Evolutionary conservation across 148 eudicot species (phyloP), one percentile per base, ranked within the genome.

Genomic region (Heliosperma pusillum): DNA sequence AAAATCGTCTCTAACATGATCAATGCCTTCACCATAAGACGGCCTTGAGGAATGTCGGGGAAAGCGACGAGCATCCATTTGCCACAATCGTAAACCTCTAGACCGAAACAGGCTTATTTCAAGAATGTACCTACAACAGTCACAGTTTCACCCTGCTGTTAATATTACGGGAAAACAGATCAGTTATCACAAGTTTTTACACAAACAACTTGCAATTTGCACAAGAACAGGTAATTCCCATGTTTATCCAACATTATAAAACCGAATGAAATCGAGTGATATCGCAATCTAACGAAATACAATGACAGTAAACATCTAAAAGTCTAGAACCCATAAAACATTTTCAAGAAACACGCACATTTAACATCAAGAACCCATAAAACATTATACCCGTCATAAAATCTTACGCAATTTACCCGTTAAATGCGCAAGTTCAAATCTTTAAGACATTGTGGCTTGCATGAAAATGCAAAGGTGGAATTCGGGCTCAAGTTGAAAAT

Each of bases 81-180:
- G 36, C 0, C 24, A 12, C 55, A 66, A 26, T 17, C 20, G 21
- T 19, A 12, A 65, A 42, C 11, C 44, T 65, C 45, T 65, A 27
- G 69, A 42, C 33, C 36, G 11, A 7, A 65, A 65, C 30, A 12
- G 19, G 16, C 15, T 15, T 13, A 27, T 24, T 25, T 15, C n/a
- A 44, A 59, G 27, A 52, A 44, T 40, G 56, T 53, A 65, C 72
- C 80, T 71, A 59, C 56, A 78, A 71, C 63, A 71, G 52, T 58
- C 33, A 40, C 60, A 76, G 36, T 53, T 74, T 42, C 30, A 11
- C 16, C 27, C 11, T 55, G 1, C 42, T 36, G 10, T 7, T 36
- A 47, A 16, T 11, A 10, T 11, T 19, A 4, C 12, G 22, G 20
- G 15, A 73, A 8, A 55, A 17, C 61, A 70, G 17, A 59, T 52